A percentile compares a stretch with the other conserved stretches of the same genome.
phyloP scores from a whole-genome alignment of 1,284 basidiomycete species.

The Meripilus lineatus region DNA sequence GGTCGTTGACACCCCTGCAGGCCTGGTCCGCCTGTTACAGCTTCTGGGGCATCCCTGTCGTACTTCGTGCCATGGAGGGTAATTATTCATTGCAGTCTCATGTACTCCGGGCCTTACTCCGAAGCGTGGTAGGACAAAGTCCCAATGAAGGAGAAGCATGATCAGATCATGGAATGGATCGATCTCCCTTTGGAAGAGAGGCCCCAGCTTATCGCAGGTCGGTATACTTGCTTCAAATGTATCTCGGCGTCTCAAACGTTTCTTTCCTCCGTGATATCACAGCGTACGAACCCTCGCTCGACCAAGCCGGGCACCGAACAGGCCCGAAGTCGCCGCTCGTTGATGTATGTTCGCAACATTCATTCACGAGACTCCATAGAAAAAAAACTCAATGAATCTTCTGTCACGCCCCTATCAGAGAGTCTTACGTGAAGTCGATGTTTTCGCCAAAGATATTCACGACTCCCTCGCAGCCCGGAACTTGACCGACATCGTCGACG shows the following conservation, averaged over 20 bases:
- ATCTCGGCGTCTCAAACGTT: constrained; percentile 4
- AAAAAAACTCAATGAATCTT: too few species aligned
- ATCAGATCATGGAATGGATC: constrained; percentile 73
- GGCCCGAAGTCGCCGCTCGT: constrained; percentile 74
- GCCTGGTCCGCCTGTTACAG: constrained; percentile 77
- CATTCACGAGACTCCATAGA: constrained; percentile 5
- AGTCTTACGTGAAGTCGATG: constrained; percentile 68
- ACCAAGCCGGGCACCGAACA: constrained; percentile 76
- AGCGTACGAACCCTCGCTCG: constrained; percentile 76
- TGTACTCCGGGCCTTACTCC: background rate
- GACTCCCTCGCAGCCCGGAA: constrained; percentile 64
- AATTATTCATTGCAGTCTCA: constrained; percentile 17
- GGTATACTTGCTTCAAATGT: constrained; percentile 17
- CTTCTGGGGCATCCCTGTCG: constrained; percentile 57
- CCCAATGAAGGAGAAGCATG: constrained; percentile 61
- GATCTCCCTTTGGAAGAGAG: constrained; percentile 65
- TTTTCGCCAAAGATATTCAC: constrained; percentile 70
- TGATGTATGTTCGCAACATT: constrained; percentile 52
- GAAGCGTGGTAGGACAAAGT: constrained; percentile 59
- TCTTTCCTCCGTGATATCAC: background rate
- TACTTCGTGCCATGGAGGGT: constrained; percentile 79
- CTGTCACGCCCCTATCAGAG: constrained; percentile 33
- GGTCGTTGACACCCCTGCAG: constrained; percentile 32
- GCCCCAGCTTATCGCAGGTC: constrained; percentile 78
- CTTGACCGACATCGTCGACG: constrained; percentile 77